These are phyloP conservation scores for Candida silvicultrix DNA, from an alignment of 805 yeast species.

Conservation along the genomic window DNA sequence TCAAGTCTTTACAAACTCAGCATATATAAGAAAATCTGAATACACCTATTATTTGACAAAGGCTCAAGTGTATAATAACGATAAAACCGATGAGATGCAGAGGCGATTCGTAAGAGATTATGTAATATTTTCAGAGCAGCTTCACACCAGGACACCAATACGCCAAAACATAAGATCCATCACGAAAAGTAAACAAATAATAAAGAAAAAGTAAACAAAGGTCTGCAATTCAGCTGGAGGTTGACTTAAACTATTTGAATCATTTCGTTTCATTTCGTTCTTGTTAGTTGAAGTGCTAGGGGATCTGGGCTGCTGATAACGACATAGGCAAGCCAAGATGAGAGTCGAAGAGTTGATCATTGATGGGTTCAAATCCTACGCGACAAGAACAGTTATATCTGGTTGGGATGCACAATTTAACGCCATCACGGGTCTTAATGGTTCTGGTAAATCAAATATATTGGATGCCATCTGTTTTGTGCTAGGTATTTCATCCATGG, in stretches of 20 bases:
- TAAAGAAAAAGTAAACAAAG: neutral
- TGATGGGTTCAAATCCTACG: constrained; percentile 97
- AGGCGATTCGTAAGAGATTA: too few species aligned
- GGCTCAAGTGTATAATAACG: neutral
- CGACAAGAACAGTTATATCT: constrained; percentile 90
- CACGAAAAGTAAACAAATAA: constrained; percentile 12
- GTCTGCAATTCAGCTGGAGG: too few species aligned
- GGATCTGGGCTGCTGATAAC: too few species aligned
- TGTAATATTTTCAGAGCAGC: too few species aligned
- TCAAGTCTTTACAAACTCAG: neutral
- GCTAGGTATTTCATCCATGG: constrained; percentile 90
- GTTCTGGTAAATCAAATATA: constrained; percentile 95
- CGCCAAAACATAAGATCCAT: neutral
- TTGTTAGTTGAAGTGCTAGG: neutral
- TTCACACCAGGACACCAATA: too few species aligned
- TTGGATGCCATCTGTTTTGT: constrained; percentile 97
- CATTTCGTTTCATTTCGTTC: too few species aligned
- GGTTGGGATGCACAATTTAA: constrained; percentile 96
- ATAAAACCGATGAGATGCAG: constrained; percentile 6
- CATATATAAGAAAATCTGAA: neutral
- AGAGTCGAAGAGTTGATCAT: constrained; percentile 88
- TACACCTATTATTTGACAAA: neutral
- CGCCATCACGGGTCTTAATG: constrained; percentile 96
- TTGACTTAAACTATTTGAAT: too few species aligned
- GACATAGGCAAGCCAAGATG: neutral